Base-by-base conservation (phyloP, 129 eudicot species). In the Gnaphalium uliginosum region DNA sequence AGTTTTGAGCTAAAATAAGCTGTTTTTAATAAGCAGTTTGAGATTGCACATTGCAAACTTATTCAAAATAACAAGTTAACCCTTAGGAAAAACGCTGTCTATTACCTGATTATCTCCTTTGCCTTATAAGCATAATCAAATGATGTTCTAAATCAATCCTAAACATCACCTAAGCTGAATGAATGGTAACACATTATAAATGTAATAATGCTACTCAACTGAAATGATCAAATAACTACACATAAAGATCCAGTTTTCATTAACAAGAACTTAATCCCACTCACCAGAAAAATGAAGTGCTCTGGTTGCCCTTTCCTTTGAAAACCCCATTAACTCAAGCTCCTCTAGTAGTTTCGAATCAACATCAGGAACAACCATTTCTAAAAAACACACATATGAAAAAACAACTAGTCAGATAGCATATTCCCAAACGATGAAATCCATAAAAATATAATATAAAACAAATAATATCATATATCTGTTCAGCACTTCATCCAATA, bases 331-430 rank as follows among this genome's bases (percentile, higher is more conserved):
- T 9, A 71, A 85, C 72, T 87, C 89, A 10, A 94, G 99, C 78
- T 94, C 89, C 74, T 76, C 84, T 17, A 94, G 86, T 32, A 94
- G 77, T 69, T 89, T 89, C 76, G 78, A 74, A 65, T 87, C 85
- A 71, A 94, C 99, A 81, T 90, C 99, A 22, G 99, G 97, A 82
- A 87, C 97, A 76, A 86, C 96, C 97, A 94, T 85, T 81, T 91
- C 98, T 93, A 82, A 72, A 43, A 76, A 62, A 62, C 0, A 79
- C 21, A 73, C 26, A 61, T 0, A 67, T 46, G 32, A 71, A 15
- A 23, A 64, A 59, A 78, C 51, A 29, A 64, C 54, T 30, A 10
- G n/a, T 50, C 51, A 79, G 67, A 35, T 48, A 3, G 41, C 18
- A 43, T 13, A 43, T 13, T 43, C 21, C 25, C 24, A 18, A 59